Evolutionary conservation across 805 yeast genomes (phyloP).

Genomic region (Kuraishia molischiana): DNA sequence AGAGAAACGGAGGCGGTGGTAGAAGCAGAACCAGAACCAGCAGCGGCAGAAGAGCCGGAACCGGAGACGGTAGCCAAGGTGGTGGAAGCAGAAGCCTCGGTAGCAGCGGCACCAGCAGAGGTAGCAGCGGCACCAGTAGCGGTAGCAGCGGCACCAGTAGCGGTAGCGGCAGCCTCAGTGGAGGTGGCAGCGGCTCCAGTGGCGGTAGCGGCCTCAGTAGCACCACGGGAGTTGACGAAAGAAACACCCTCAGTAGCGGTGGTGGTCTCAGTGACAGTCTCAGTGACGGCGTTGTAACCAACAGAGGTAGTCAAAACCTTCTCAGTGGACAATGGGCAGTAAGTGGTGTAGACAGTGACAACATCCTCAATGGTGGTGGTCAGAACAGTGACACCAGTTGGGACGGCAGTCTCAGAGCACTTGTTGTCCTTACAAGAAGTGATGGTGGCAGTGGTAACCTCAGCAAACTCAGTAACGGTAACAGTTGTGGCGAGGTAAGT

Average conservation of each 20-base stretch:
- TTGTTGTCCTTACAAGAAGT: constrained; percentile 11
- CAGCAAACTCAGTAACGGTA: constrained; percentile 6
- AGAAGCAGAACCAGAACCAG: constrained; percentile 6
- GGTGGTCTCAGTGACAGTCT: constrained; percentile 4
- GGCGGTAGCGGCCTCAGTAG: constrained; percentile 1
- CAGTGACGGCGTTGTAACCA: constrained; percentile 1
- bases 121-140: constrained; percentile 13
- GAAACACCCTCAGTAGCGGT: constrained; percentile 1
- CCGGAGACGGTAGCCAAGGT: constrained; percentile 8
- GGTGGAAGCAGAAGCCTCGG: constrained; percentile 4
- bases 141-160: constrained; percentile 13
- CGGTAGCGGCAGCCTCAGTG: constrained; percentile 21
- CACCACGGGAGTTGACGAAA: constrained; percentile 1
- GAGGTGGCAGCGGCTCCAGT: constrained; percentile 17
- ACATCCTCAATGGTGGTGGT: constrained; percentile 14
- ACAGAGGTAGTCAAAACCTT: background rate
- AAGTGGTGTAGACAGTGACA: constrained; percentile 14
- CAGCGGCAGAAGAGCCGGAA: constrained; percentile 6
- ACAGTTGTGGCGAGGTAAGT: constrained; percentile 24
- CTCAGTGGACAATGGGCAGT: constrained; percentile 12
- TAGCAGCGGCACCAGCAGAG: constrained; percentile 8
- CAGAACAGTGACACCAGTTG: constrained; percentile 16
- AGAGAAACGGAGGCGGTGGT: constrained; percentile 9
- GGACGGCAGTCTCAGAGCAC: constrained; percentile 11
- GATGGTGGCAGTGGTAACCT: constrained; percentile 8